Base-by-base conservation (phyloP, 2,329 filamentous ascomycete genomes). In the Hansfordia pulvinata region DNA sequence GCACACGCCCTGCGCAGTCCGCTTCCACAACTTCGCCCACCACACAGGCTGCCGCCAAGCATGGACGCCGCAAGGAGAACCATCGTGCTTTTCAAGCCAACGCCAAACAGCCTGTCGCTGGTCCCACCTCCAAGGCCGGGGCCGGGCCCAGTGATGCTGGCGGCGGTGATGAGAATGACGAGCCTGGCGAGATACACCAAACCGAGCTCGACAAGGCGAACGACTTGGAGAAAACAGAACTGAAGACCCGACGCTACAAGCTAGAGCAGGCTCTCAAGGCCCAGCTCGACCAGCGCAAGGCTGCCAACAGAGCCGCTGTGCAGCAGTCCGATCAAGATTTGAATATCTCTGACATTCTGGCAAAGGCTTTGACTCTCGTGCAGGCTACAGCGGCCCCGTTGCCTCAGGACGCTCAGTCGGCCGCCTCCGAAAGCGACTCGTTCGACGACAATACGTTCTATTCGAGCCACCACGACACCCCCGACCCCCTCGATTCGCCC, bases 361-460 rank as follows among this genome's bases (percentile, higher is more conserved):
- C 66, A 39, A 75, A 73, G 50, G 80, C 78, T 25, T 60, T 78
- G 47, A 66, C 73, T 36, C 60, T 83, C 40, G 81, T 84, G 46
- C 73, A 76, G 50, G 74, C 74, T 30, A 62, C 76, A 39, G 69
- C 77, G 43, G 64, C 69, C 45, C 59, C 64, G 36, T 54, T 69
- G 42, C 53, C 63, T 48, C 60, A 62, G 62, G 68, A 70, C 57
- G 61, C 62, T 40, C 62, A 53, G 39, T 42, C 53, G 52, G 54
- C 48, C 54, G 53, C 59, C 62, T 72, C 73, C 50, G 65, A 56
- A 38, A 80, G 66, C 65, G 82, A 88, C 52, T 90, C 83, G 19
- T 82, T 85, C 57, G 85, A 94, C 55, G 79, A 92, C 50, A 85
- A 92, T 47, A 90, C 85, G 20, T 93, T 93, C 54, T 94, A 96